Conservation (phyloP, 495 filamentous ascomycete genomes). For the Penicillium cataractarum region DNA sequence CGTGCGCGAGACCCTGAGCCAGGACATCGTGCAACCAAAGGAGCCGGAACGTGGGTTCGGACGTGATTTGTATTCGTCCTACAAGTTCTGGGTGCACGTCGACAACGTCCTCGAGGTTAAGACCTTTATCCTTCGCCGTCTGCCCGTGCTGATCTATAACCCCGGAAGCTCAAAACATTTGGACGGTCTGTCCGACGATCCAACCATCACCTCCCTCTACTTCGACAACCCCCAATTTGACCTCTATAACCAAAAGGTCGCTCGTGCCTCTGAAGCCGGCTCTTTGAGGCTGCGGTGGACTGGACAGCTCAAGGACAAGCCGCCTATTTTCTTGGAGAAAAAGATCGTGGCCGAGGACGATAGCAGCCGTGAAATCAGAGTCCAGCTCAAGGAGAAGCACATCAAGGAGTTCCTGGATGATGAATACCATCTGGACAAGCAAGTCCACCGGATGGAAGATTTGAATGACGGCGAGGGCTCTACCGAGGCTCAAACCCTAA, state of each 20-base stretch:
- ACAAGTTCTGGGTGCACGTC: slow-evolving; percentile 97
- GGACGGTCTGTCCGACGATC: slow-evolving; percentile 75
- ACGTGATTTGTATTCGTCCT: slow-evolving; percentile 76
- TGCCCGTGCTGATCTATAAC: slow-evolving; percentile 92
- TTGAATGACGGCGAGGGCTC: slow-evolving; percentile 62
- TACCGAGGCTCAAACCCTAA: slow-evolving; percentile 57
- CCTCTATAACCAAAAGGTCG: slow-evolving; percentile 84
- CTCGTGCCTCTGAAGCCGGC: slow-evolving; percentile 71
- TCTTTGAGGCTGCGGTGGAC: slow-evolving; percentile 92
- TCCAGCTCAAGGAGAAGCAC: slow-evolving; percentile 92
- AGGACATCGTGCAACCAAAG: slow-evolving; percentile 52
- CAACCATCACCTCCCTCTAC: slow-evolving; percentile 92
- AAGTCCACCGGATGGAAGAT: slow-evolving; percentile 76
- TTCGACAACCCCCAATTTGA: slow-evolving; percentile 87
- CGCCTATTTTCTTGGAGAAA: slow-evolving; percentile 83
- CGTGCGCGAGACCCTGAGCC: slow-evolving; percentile 74
- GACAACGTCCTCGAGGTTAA: slow-evolving; percentile 97
- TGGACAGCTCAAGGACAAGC: slow-evolving; percentile 75
- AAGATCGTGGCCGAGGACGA: slow-evolving; percentile 80
- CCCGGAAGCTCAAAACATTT: slow-evolving; percentile 78
- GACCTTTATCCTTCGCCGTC: slow-evolving; percentile 84
- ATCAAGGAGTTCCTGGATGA: slow-evolving; percentile 85
- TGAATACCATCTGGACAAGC: slow-evolving; percentile 91
- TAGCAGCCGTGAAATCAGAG: slow-evolving; percentile 71
- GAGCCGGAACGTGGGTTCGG: slow-evolving; percentile 47